Base-by-base conservation (phyloP, 164 flowering plant species). In the Chimonanthus salicifolius region DNA sequence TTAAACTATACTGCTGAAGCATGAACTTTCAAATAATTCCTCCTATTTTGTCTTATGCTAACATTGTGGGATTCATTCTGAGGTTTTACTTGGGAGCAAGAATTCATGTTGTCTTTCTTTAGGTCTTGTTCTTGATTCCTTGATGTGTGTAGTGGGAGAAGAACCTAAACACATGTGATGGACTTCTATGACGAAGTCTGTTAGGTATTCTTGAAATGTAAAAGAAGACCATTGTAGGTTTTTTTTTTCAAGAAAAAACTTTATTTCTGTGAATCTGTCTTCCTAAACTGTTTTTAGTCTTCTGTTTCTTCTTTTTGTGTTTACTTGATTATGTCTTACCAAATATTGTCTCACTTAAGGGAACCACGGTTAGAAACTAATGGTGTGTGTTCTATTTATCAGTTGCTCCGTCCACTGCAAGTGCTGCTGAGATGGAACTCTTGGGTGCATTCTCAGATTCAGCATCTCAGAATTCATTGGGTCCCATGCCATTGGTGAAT, bases 381-480 rank as follows among this genome's bases (percentile, higher is more conserved):
- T 65, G 16, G 45, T 47, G 60, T 58, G 21, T 13, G 16, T 71
- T 10, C 6, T 47, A 18, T 20, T 45, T 7, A 45, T 44, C 58
- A 60, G 90, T 88, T 78, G 81, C 87, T 51, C 82, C 89, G 54
- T 47, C 80, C 74, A 67, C 85, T 58, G 82, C 90, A 69, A 83
- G 68, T 73, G 80, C 63, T 85, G 82, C 84, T 75, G 97, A 92
- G 70, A 71, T 85, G 82, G 99, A 95, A 76, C 77, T 90, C 44
- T 86, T 93, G 70, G 98, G 97, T 51, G 85, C 97, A n/a, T 77
- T 90, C 70, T 79, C 94, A n/a, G 97, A 89, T 20, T 72, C 87
- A 51, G 87, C 82, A 73, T 68, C 87, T 65, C 72, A 85, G 43
- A 82, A 86, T 74, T 20, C 86, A 63, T 81, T 89, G 82, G 97